Evolutionary conservation across 768 basidiomycete species (phyloP).

Genomic region (Butyriboletus loyo): DNA sequence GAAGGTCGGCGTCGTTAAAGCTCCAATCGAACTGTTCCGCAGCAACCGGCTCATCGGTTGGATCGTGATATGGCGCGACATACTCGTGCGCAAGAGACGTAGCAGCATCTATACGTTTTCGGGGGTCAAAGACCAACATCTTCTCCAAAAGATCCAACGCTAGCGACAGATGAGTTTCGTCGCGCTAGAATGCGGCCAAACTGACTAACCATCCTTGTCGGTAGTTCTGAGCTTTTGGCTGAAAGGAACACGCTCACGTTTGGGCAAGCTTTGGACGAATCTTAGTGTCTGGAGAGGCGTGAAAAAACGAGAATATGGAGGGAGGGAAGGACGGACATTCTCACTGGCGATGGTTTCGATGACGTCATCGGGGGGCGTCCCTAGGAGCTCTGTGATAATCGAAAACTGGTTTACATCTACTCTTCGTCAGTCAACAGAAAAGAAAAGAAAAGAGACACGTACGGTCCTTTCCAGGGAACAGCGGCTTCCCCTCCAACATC

Average conservation of each 20-base stretch:
- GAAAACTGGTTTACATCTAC: conserved; percentile 99
- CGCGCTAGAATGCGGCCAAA: background rate
- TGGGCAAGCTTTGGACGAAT: conserved; percentile 97
- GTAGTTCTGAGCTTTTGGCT: conserved; percentile 86
- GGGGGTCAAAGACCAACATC: conserved; percentile 98
- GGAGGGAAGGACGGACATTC: conserved; percentile 59
- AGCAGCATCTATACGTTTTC: conserved; percentile 93
- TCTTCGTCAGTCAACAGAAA: background rate
- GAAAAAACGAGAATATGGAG: conserved; percentile 5
- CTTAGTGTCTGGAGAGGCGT: conserved; percentile 74
- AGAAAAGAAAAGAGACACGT: conserved; percentile 37
- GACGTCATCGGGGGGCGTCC: conserved; percentile 99
- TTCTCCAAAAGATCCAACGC: conserved; percentile 95
- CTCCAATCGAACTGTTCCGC: conserved; percentile 97
- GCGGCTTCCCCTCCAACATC: conserved; percentile 97
- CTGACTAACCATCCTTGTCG: conserved; percentile 73
- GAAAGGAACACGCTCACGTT: conserved; percentile 94
- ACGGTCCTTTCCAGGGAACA: conserved; percentile 99
- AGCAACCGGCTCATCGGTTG: conserved; percentile 94
- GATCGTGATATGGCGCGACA: conserved; percentile 96
- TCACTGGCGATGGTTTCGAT: conserved; percentile 98
- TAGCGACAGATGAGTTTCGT: conserved; percentile 28
- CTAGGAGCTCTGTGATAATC: conserved; percentile 96
- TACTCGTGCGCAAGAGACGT: conserved; percentile 91
- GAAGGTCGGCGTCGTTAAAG: conserved; percentile 98